Conservation (phyloP, 164 flowering plant species). For the Santalum album region DNA sequence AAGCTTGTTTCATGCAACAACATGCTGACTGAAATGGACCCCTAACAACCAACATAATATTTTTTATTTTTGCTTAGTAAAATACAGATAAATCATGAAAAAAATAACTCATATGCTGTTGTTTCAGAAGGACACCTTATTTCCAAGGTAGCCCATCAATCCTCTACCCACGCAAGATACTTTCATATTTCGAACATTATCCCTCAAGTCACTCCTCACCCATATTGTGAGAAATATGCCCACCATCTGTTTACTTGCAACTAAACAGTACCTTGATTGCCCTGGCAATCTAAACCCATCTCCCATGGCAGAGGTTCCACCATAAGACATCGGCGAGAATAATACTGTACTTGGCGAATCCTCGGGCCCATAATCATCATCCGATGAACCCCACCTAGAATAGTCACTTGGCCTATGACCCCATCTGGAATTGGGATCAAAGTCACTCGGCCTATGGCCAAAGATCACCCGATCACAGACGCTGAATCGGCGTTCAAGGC, state of each 20-base stretch:
- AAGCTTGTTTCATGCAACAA: constrained; percentile 59
- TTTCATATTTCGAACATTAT: constrained; percentile 51
- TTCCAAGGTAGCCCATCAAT: constrained; percentile 70
- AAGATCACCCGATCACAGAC: constrained; percentile 62
- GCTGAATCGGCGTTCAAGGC: constrained; percentile 55
- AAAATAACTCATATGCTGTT: background rate
- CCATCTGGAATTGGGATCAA: constrained; percentile 27
- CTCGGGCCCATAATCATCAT: constrained; percentile 54
- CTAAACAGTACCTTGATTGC: constrained; percentile 51
- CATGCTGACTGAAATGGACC: constrained; percentile 69
- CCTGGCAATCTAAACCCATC: constrained; percentile 35
- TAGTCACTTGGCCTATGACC: constrained; percentile 27
- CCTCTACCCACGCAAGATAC: constrained; percentile 77
- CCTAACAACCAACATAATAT: constrained; percentile 26
- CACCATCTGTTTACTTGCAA: constrained; percentile 73
- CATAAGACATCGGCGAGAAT: constrained; percentile 40
- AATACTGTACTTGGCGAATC: constrained; percentile 71
- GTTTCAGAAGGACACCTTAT: constrained; percentile 27
- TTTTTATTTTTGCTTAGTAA: too few species aligned
- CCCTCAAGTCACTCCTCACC: constrained; percentile 59
- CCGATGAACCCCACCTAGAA: constrained; percentile 57
- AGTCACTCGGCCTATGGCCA: constrained; percentile 53
- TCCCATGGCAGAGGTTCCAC: constrained; percentile 26
- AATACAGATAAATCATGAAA: background rate
- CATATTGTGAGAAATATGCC: constrained; percentile 61